A percentile compares a stretch with the other conserved stretches of the same genome.
Evolutionary conservation across 305 asterid genomes (phyloP).

Genomic region (Solanum hybrid): DNA sequence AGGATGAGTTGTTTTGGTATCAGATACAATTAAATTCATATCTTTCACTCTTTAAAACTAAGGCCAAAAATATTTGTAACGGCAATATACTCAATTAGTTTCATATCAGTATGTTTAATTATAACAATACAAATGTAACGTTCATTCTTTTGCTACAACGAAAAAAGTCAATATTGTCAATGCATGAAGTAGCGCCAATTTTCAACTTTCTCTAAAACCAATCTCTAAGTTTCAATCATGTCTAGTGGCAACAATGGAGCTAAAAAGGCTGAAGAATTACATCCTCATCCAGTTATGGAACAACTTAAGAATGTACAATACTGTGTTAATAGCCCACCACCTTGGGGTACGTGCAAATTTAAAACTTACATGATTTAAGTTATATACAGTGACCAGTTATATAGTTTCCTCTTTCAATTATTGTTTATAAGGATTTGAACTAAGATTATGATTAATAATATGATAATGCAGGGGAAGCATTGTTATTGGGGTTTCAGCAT

Average conservation of each 20-base stretch:
- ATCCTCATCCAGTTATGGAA: slow-evolving; percentile 54
- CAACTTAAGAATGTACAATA: slow-evolving; percentile 64
- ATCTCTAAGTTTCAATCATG: slow-evolving; percentile 23
- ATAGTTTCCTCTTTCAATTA: not conserved
- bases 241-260: slow-evolving; percentile 2
- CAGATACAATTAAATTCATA: not conserved
- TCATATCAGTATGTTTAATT: not conserved
- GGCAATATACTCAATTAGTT: not conserved
- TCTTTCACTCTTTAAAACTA: not conserved
- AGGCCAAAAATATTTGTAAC: not conserved
- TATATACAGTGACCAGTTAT: not conserved
- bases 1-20: not conserved
- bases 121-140: not conserved
- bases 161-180: not conserved
- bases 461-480: slow-evolving; percentile 44
- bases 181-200: not conserved
- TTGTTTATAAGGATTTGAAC: not conserved
- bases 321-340: slow-evolving; percentile 78
- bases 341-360: slow-evolving; percentile 34
- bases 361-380: not conserved
- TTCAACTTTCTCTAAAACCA: not conserved
- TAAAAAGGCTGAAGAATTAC: slow-evolving; percentile 19
- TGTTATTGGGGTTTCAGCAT: slow-evolving; percentile 72
- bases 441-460: not conserved
- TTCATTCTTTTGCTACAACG: not conserved